Evolutionary conservation across 2,329 filamentous ascomycete genomes (phyloP), one percentile per base, ranked within the genome.

Genomic region (Colletotrichum australisinense): DNA sequence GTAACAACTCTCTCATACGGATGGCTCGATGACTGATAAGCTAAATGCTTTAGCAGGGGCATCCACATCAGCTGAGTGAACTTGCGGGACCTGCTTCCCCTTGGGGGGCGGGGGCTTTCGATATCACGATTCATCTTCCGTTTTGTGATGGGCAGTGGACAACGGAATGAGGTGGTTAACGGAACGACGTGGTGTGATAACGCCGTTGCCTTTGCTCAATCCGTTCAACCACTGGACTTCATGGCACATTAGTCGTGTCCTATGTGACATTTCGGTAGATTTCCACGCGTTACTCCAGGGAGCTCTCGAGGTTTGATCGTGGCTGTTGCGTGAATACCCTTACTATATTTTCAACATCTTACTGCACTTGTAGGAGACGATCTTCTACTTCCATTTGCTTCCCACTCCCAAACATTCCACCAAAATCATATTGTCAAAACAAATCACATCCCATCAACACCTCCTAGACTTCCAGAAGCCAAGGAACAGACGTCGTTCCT

Each of bases 51-150:
- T 46, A 6, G 60, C 55, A 26, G 26, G n/a, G 28, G 67, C 70
- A 73, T 70, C 70, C 70, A 73, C 67, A 24, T 24, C 67, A 53
- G n/a, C 67, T 64, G 38, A 22, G 35, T 14, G 67, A 70, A 70
- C 42, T 60, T 73, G 70, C 67, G 67, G 67, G 70, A 69, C 70
- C 53, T 4, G 7, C 42, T 59, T 73, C 70, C 70, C 70, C 70
- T 5, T 73, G 70, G 70, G 70, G 70, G 28, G 67, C 67, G 65
- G 69, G 70, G 70, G 30, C 11, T 7, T 22, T 32, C 42, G 19
- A 49, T 49, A 49, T 8, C 19, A 49, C 9, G 14, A 28, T 12
- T 3, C 32, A 9, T 42, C 16, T 5, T 8, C 59, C 59, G 32
- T 69, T 24, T 69, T 52, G 5, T 28, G 67, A 19, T 22, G 19